Evolutionary conservation across 2,329 filamentous ascomycete species (phyloP).

Genomic region (Claviceps fusiformis): DNA sequence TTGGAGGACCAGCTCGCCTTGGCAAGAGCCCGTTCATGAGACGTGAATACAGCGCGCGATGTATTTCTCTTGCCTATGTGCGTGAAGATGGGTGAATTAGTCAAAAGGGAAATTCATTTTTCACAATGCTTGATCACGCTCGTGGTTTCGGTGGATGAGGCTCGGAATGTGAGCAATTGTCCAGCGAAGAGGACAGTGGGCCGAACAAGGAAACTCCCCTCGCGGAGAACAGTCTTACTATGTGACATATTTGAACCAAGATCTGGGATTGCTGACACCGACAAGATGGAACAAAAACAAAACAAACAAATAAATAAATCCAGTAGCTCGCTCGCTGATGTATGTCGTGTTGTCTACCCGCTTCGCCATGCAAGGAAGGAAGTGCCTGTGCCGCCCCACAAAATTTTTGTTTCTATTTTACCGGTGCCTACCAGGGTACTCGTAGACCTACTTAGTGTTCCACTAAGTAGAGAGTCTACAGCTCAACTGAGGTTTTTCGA

Average conservation of each 20-base stretch:
- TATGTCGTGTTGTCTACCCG: not conserved
- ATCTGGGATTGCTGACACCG: not conserved
- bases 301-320: not conserved
- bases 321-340: not conserved
- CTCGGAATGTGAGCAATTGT: not conserved
- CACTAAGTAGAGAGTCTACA: no score
- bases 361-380: not conserved
- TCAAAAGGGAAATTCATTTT: not conserved
- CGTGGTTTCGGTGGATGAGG: not conserved
- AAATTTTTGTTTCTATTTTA: not conserved
- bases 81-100: not conserved
- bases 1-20: conserved; percentile 71
- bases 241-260: conserved; percentile 28
- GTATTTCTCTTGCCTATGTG: conserved; percentile 68
- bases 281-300: not conserved
- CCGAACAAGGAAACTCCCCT: no score
- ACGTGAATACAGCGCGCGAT: conserved; percentile 83
- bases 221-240: conserved; percentile 23
- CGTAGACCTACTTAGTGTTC: no score
- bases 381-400: not conserved
- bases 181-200: not conserved
- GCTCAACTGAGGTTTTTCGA: no score
- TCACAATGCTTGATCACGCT: not conserved
- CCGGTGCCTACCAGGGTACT: no score
- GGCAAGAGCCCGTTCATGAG: conserved; percentile 73